Conservation (phyloP, 2,329 filamentous ascomycete genomes). For the Beauveria pseudobassiana region DNA sequence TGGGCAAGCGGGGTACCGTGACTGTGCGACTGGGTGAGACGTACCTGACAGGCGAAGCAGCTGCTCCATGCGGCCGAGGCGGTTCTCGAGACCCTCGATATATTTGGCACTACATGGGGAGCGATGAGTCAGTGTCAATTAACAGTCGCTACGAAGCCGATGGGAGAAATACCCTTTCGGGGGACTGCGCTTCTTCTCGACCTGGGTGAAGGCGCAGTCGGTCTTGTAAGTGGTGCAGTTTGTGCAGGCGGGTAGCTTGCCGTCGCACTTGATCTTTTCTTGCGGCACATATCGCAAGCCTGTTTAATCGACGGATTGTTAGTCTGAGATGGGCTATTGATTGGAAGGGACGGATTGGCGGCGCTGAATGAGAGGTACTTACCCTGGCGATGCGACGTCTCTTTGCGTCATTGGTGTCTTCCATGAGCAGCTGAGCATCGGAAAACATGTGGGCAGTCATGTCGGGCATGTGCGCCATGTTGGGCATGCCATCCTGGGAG, state of each 20-base stretch:
- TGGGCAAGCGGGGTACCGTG: not conserved
- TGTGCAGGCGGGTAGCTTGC: slow-evolving; percentile 87
- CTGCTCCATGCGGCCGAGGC: slow-evolving; percentile 92
- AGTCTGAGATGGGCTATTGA: not conserved
- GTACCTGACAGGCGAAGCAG: slow-evolving; percentile 73
- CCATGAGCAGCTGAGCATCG: slow-evolving; percentile 48
- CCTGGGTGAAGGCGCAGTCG: slow-evolving; percentile 92
- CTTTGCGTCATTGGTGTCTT: slow-evolving; percentile 75
- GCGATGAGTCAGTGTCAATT: slow-evolving; percentile 14
- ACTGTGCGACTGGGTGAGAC: slow-evolving; percentile 11
- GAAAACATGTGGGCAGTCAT: slow-evolving; percentile 53
- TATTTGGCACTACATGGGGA: slow-evolving; percentile 70
- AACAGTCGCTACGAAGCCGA: not conserved
- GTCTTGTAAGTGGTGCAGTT: slow-evolving; percentile 98
- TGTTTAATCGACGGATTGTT: slow-evolving; percentile 23
- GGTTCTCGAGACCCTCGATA: slow-evolving; percentile 92
- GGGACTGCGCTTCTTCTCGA: slow-evolving; percentile 96
- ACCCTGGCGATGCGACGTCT: slow-evolving; percentile 81
- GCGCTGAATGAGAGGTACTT: slow-evolving; percentile 26
- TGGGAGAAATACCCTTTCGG: slow-evolving; percentile 71
- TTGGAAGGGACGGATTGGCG: not conserved
- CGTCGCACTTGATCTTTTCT: slow-evolving; percentile 98
- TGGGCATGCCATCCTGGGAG: slow-evolving; percentile 48
- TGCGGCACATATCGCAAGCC: slow-evolving; percentile 95
- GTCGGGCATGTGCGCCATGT: slow-evolving; percentile 47